phyloP scores from a whole-genome alignment of 2,329 filamentous ascomycete genomes.

The Cryoendolithus antarcticus region DNA sequence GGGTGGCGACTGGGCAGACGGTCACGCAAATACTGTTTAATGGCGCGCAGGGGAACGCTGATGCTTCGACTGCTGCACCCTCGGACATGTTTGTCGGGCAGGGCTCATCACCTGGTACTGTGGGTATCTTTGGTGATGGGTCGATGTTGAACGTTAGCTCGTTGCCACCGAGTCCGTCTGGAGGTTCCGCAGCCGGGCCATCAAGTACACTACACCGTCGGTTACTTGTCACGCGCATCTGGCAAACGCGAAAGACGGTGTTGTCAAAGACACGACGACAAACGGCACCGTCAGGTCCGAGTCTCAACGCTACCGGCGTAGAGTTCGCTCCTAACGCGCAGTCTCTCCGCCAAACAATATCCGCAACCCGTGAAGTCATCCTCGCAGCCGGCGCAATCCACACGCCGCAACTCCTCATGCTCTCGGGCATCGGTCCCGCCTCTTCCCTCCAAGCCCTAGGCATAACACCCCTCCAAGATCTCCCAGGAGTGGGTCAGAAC shows the following conservation, averaged over 20 bases:
- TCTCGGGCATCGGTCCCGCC: slow-evolving; percentile 45
- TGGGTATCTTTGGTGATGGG: slow-evolving; percentile 11
- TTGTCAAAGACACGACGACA: slow-evolving; percentile 1
- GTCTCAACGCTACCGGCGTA: slow-evolving; percentile 9
- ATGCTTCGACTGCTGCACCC: slow-evolving; percentile 6
- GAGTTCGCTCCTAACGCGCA: slow-evolving; percentile 14
- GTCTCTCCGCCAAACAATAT: slow-evolving; percentile 10
- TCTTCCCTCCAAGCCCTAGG: slow-evolving; percentile 32
- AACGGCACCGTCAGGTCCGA: neutral
- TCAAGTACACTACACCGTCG: too few relatives aligned
- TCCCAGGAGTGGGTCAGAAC: slow-evolving; percentile 52
- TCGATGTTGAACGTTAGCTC: slow-evolving; percentile 7
- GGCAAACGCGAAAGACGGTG: too few relatives aligned
- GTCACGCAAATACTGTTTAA: slow-evolving; percentile 24
- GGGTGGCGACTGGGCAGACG: slow-evolving; percentile 24
- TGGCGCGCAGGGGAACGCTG: slow-evolving; percentile 8
- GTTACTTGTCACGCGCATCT: too few relatives aligned
- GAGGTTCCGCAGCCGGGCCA: too few relatives aligned
- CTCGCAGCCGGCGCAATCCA: slow-evolving; percentile 19
- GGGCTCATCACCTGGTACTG: slow-evolving; percentile 8
- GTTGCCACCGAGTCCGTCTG: neutral
- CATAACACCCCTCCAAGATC: slow-evolving; percentile 43
- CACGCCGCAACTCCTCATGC: slow-evolving; percentile 20
- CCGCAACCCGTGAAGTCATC: slow-evolving; percentile 18
- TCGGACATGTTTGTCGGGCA: slow-evolving; percentile 8